Conservation (phyloP, 2,329 filamentous ascomycete species). For the Fusarium lyarnte region DNA sequence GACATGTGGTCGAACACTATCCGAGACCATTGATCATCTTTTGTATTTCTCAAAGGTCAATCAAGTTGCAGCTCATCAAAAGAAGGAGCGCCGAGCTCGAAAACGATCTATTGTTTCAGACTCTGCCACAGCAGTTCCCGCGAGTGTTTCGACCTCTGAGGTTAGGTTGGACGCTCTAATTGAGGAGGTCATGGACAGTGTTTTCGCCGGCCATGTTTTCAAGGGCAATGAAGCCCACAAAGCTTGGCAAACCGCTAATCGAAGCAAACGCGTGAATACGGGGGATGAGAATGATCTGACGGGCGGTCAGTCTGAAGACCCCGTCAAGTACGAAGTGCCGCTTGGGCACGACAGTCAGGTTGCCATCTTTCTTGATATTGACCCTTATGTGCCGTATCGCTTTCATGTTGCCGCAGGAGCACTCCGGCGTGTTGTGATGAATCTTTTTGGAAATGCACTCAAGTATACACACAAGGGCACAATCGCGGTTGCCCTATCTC, state of each 20-base stretch:
- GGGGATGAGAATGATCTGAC: not conserved
- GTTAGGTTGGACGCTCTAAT: constrained; percentile 29
- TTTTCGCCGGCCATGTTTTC: constrained; percentile 35
- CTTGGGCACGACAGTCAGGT: constrained; percentile 32
- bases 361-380: constrained; percentile 50
- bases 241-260: constrained; percentile 17
- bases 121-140: not conserved
- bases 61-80: constrained; percentile 40
- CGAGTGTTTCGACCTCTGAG: not conserved
- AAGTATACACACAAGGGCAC: constrained; percentile 62
- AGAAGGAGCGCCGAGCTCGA: constrained; percentile 13
- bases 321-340: constrained; percentile 3
- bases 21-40: constrained; percentile 64
- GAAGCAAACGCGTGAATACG: not conserved
- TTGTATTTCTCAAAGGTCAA: constrained; percentile 66
- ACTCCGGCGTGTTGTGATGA: constrained; percentile 66
- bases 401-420: constrained; percentile 65
- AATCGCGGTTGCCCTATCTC: constrained; percentile 45
- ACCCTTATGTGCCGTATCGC: constrained; percentile 57
- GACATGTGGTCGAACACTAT: constrained; percentile 59
- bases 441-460: constrained; percentile 69
- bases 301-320: not conserved
- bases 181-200: constrained; percentile 39
- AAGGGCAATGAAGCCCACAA: constrained; percentile 24
- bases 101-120: constrained; percentile 13